Conservation (phyloP, 371 early-diverging fungal genomes). For the Mucor mucedo region DNA sequence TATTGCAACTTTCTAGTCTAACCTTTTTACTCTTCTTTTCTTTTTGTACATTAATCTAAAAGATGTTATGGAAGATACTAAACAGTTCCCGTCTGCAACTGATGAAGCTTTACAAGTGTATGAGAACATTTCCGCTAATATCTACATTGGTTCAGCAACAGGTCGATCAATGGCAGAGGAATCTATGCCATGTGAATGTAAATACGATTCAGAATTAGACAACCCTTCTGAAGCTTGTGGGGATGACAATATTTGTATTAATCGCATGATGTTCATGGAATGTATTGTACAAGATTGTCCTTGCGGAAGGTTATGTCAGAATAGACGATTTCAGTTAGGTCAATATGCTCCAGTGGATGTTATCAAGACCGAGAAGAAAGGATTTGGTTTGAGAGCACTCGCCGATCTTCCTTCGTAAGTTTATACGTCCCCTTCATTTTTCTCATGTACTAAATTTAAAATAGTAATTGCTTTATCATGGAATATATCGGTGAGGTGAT, state of each 20-base stretch:
- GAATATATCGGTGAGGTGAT: conserved; percentile 98
- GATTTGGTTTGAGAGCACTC: conserved; percentile 87
- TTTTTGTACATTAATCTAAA: neutral
- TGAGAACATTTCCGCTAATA: conserved; percentile 67
- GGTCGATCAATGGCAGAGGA: conserved; percentile 76
- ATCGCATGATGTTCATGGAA: conserved; percentile 91
- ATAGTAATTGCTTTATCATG: conserved; percentile 81
- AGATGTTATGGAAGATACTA: conserved; percentile 10
- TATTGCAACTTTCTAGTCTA: neutral
- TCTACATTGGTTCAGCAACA: conserved; percentile 72
- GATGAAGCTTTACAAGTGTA: conserved; percentile 61
- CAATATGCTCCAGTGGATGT: conserved; percentile 88
- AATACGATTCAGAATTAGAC: conserved; percentile 63
- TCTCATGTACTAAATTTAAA: neutral
- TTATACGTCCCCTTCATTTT: too few species aligned
- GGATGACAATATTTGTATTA: conserved; percentile 87
- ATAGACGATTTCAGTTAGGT: conserved; percentile 86
- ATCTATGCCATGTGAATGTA: conserved; percentile 82
- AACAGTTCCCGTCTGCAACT: conserved; percentile 44
- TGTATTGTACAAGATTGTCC: conserved; percentile 91
- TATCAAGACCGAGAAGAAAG: conserved; percentile 88
- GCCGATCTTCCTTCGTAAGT: conserved; percentile 67
- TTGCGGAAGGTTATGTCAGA: conserved; percentile 85
- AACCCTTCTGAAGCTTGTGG: conserved; percentile 79
- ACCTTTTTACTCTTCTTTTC: neutral